phyloP scores from a whole-genome alignment of 495 filamentous ascomycete genomes.

The Xylaria bambusicola region DNA sequence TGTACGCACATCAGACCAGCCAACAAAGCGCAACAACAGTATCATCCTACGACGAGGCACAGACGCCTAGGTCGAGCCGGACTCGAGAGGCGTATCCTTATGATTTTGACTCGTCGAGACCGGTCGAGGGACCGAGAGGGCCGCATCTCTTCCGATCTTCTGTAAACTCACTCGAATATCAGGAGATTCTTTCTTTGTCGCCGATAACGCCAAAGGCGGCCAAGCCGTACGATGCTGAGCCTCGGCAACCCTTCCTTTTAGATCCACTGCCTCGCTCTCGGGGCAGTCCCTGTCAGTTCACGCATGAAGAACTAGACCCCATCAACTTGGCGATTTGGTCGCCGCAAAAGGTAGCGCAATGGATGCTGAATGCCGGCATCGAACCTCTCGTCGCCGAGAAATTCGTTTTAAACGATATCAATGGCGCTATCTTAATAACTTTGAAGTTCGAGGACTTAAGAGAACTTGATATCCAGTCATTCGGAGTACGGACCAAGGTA shows the following conservation, averaged over 20 bases:
- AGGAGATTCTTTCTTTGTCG: slow-evolving; percentile 65
- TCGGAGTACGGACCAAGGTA: slow-evolving; percentile 82
- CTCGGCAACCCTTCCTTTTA: slow-evolving; percentile 35
- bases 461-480: slow-evolving; percentile 89
- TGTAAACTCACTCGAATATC: slow-evolving; percentile 55
- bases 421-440: slow-evolving; percentile 76
- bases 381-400: slow-evolving; percentile 74
- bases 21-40: slow-evolving; percentile 71
- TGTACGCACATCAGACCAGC: slow-evolving; percentile 47
- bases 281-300: slow-evolving; percentile 48
- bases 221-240: slow-evolving; percentile 32
- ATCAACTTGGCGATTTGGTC: slow-evolving; percentile 64
- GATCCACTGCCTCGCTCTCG: slow-evolving; percentile 39
- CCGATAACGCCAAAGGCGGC: slow-evolving; percentile 55
- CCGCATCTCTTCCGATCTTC: slow-evolving; percentile 85
- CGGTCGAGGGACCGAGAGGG: slow-evolving; percentile 76
- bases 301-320: slow-evolving; percentile 58
- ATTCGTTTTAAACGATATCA: slow-evolving; percentile 89
- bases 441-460: slow-evolving; percentile 93
- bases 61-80: slow-evolving; percentile 63
- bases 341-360: slow-evolving; percentile 72
- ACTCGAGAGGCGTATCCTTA: slow-evolving; percentile 38
- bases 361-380: slow-evolving; percentile 74
- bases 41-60: slow-evolving; percentile 74
- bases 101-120: slow-evolving; percentile 46